phyloP scores from a whole-genome alignment of 2,329 filamentous ascomycete species.

The Biscogniauxia mediterranea region DNA sequence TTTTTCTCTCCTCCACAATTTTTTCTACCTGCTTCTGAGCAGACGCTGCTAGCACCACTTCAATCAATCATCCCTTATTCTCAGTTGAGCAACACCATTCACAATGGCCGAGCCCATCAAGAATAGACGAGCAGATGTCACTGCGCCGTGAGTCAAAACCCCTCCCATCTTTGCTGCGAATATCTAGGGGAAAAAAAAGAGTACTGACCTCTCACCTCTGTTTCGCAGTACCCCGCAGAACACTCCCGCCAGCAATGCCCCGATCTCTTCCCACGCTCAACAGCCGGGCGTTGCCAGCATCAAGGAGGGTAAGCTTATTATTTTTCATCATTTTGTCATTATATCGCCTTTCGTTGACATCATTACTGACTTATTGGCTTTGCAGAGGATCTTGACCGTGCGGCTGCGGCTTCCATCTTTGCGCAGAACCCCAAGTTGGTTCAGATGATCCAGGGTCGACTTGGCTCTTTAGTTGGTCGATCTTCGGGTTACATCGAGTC shows the following conservation, averaged over 20 bases:
- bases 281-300: slow-evolving; percentile 93
- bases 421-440: slow-evolving; percentile 93
- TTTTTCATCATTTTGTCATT: background rate
- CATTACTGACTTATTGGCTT: slow-evolving; percentile 19
- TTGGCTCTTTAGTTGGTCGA: slow-evolving; percentile 86
- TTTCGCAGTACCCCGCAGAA: slow-evolving; percentile 88
- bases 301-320: slow-evolving; percentile 75
- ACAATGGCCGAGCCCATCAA: slow-evolving; percentile 63
- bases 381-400: slow-evolving; percentile 86
- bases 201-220: slow-evolving; percentile 35
- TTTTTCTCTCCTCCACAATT: slow-evolving; percentile 25
- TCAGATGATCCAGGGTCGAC: slow-evolving; percentile 96
- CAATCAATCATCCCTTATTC: slow-evolving; percentile 20
- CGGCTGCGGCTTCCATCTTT: slow-evolving; percentile 85
- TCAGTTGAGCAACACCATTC: slow-evolving; percentile 30
- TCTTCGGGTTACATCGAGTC: slow-evolving; percentile 99
- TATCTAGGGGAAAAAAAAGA: slow-evolving; percentile 10
- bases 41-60: slow-evolving; percentile 3
- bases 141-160: slow-evolving; percentile 55
- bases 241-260: slow-evolving; percentile 91
- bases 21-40: slow-evolving; percentile 22
- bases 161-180: slow-evolving; percentile 12
- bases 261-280: slow-evolving; percentile 95
- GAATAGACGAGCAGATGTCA: slow-evolving; percentile 58
- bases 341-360: slow-evolving; percentile 8